Evolutionary conservation across 352 stramenopile genomes (phyloP), one percentile per base, ranked within the genome.

Genomic region (Globisporangium alternatum): DNA sequence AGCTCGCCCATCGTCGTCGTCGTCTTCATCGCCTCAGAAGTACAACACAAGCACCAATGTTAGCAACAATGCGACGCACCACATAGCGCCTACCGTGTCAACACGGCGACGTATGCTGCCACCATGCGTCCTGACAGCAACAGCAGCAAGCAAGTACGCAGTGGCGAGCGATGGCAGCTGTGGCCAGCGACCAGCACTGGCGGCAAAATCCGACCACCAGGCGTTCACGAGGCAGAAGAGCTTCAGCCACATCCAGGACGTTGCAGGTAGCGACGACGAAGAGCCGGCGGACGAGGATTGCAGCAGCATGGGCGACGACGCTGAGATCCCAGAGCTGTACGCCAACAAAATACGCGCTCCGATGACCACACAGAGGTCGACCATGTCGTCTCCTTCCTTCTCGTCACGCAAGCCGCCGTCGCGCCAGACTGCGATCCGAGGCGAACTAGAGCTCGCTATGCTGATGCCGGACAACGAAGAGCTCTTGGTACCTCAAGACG

Each of bases 371-470:
- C 43, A 33, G 15, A 33, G 10, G 13, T 60, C 33, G 19, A 22
- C 12, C n/a, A 12, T 33, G 13, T 25, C 53, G 9, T 33, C 49
- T 17, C 21, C 47, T 28, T 54, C 35, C 13, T 15, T 51, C 7
- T 21, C 35, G 8, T 41, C n/a, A 3, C 10, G 15, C 22, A 58
- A 60, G 49, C 37, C 22, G 5, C 54, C 61, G 17, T 81, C 72
- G 25, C 72, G 72, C 2, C 75, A 77, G 5, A 66, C 75, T 10
- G 73, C 70, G 49, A 74, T 80, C 62, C 73, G 72, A 51, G 70
- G 68, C 39, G 70, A 77, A 21, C 54, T 81, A 3, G 60, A 62
- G 5, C 31, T 67, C 31, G 31, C 9, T 43, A 4, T 30, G 19
- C 19, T n/a, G 1, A 19, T n/a, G 47, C 19, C 21, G 52, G 30